phyloP scores from a whole-genome alignment of 441 rosid species.

The Capsella rubella region DNA sequence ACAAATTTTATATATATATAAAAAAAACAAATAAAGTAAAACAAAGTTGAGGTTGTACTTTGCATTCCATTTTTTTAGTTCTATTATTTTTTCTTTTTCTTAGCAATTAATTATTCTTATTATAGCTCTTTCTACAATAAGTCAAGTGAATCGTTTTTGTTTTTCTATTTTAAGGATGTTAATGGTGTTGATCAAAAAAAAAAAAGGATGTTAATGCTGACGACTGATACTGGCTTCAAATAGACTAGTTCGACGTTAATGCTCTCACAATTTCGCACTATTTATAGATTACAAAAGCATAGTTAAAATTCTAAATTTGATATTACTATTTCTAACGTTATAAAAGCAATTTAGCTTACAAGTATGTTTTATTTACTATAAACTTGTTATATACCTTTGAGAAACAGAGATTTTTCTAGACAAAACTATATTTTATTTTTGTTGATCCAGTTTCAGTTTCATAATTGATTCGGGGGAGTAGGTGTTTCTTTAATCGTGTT shows the following conservation, averaged over 20 bases:
- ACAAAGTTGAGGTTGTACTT: neutral
- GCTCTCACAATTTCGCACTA: neutral
- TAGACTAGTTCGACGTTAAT: neutral
- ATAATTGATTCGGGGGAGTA: too few relatives aligned
- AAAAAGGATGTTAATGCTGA: neutral
- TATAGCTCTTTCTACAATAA: conserved; percentile 3
- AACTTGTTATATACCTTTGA: too few relatives aligned
- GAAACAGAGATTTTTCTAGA: too few relatives aligned
- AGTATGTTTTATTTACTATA: too few relatives aligned
- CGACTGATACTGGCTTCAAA: neutral
- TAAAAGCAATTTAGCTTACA: neutral
- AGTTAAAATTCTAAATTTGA: too few relatives aligned
- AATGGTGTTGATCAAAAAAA: neutral
- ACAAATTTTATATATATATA: conserved; percentile 7
- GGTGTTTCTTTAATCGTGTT: neutral
- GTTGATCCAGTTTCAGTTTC: too few relatives aligned
- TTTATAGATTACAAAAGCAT: neutral
- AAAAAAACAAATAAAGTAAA: conserved; percentile 10
- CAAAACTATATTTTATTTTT: too few relatives aligned
- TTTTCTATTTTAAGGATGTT: conserved; percentile 8
- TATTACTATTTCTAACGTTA: neutral
- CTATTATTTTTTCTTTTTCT: too few relatives aligned
- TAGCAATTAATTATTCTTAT: too few relatives aligned
- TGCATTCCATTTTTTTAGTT: neutral
- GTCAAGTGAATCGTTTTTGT: conserved; percentile 13